phyloP scores from a whole-genome alignment of 257 asterid species.

The Solanum arcanum region DNA sequence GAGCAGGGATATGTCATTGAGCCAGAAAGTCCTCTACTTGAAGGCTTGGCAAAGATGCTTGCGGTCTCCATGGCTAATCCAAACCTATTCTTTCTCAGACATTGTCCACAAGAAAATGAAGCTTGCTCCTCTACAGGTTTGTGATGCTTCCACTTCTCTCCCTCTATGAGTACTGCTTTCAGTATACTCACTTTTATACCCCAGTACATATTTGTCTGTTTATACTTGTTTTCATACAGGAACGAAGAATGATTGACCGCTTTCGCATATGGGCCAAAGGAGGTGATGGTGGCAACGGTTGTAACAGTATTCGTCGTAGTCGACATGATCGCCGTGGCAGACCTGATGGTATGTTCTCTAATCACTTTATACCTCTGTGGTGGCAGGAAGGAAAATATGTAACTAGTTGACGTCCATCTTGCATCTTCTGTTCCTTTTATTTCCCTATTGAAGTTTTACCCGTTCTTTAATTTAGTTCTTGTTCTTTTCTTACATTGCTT shows the following conservation, averaged over 20 bases:
- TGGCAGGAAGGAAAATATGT: neutral
- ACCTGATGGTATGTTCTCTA: slow-evolving; percentile 68
- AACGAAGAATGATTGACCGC: slow-evolving; percentile 78
- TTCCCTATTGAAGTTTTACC: neutral
- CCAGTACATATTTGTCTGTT: neutral
- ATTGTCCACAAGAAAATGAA: slow-evolving; percentile 32
- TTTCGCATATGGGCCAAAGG: slow-evolving; percentile 79
- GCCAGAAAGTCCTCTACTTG: slow-evolving; percentile 14
- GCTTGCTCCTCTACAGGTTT: slow-evolving; percentile 75
- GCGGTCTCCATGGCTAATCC: slow-evolving; percentile 29
- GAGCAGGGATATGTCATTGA: slow-evolving; percentile 23
- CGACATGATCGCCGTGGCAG: slow-evolving; percentile 72
- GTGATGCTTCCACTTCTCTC: neutral
- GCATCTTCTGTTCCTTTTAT: neutral
- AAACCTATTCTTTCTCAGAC: slow-evolving; percentile 41
- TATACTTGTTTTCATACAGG: slow-evolving; percentile 33
- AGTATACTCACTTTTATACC: neutral
- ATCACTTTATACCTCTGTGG: neutral
- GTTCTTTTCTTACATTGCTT: neutral
- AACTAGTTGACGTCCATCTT: neutral
- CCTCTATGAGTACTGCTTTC: neutral
- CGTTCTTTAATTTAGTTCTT: neutral
- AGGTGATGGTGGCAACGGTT: slow-evolving; percentile 95
- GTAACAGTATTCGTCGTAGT: slow-evolving; percentile 75
- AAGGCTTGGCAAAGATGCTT: slow-evolving; percentile 16